Evolutionary conservation across 441 rosid species (phyloP).

Genomic region (Populus hybrid): DNA sequence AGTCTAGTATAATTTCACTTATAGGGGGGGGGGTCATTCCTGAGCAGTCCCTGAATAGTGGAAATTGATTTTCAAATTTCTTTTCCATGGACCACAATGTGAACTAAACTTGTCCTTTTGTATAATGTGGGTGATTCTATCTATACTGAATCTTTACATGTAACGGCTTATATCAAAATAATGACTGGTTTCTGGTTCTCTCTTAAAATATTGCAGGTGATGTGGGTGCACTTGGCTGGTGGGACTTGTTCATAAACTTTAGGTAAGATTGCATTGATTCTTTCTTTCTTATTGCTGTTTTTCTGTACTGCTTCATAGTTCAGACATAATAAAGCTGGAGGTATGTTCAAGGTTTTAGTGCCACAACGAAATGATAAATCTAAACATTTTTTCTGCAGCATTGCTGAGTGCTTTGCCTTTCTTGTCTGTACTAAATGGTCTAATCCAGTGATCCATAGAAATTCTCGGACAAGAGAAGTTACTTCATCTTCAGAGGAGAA

Average conservation of each 20-base stretch:
- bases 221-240: constrained; percentile 92
- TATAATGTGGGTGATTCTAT: neutral
- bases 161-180: constrained; percentile 14
- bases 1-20: too few relatives aligned
- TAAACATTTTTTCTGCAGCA: constrained; percentile 48
- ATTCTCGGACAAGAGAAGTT: constrained; percentile 42
- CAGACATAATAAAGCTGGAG: neutral
- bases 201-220: constrained; percentile 47
- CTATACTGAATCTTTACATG: neutral
- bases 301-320: neutral
- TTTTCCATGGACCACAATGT: too few relatives aligned
- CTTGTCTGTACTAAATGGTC: constrained; percentile 97
- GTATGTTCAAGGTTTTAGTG: constrained; percentile 5
- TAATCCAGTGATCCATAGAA: constrained; percentile 86
- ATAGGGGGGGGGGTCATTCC: too few relatives aligned
- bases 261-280: constrained; percentile 47
- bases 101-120: too few relatives aligned
- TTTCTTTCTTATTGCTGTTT: constrained; percentile 13
- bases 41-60: too few relatives aligned
- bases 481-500: constrained; percentile 73
- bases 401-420: constrained; percentile 93
- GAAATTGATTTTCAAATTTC: neutral
- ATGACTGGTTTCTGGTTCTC: constrained; percentile 5
- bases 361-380: constrained; percentile 14
- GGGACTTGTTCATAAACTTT: constrained; percentile 95